Base-by-base conservation (phyloP, 257 asterid genomes). In the Solanum tarapatanum region DNA sequence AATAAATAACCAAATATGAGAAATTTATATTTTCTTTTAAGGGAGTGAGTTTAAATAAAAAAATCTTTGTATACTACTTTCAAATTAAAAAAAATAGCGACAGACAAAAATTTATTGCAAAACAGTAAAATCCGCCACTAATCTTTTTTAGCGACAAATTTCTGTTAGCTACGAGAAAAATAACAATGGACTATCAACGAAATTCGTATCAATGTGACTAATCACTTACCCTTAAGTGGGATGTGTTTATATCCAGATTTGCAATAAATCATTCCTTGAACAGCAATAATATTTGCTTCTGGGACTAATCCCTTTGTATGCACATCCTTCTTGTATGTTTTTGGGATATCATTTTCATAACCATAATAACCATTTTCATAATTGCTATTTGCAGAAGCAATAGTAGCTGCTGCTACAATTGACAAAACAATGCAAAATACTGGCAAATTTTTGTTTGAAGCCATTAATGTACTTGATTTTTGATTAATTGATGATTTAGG, bases 221-320 rank as follows among this genome's bases (percentile, higher is more conserved):
- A 3, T 68, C 36, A 28, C 6, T 51, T n/a, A 94, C 97, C 97
- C 91, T 91, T 91, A 11, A 93, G 90, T 9, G 95, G 97, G 55
- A 14, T 51, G 85, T 89, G 64, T 89, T 91, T 86, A 37, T 88
- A 33, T 60, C 91, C 90, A 37, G 93, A 91, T 89, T 93, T 91
- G 86, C 95, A 92, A 88, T 90, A 92, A 83, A 94, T 84, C 45
- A 92, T 33, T 24, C 95, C 95, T 69, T 94, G 93, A 33, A 93
- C 94, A 43, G 89, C 82, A 84, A 94, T 89, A 51, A 83, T 89
- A 23, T 24, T 41, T 1, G 94, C 93, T 6, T 87, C n/a, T 51
- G 88, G 82, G 6, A 69, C 16, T 64, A 30, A 80, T 45, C 26
- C 85, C 17, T 80, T 80, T 8, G 84, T 79, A 48, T n/a, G 39